These are phyloP conservation scores for Trichophyton benhamiae DNA, from an alignment of 2,329 filamentous ascomycete genomes.

Conservation along the genomic window DNA sequence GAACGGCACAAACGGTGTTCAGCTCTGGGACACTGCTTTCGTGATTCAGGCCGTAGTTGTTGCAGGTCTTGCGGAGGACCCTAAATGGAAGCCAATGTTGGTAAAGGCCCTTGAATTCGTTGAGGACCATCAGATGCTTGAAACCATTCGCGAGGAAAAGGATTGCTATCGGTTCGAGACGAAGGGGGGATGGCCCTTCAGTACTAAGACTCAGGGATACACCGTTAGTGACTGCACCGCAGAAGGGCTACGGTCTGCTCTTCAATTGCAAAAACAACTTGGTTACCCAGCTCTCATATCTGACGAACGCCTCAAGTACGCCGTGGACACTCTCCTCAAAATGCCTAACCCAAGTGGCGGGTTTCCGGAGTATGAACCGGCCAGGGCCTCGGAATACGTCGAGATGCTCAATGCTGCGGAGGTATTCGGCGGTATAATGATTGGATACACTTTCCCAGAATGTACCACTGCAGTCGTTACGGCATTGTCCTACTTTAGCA, in stretches of 20 bases:
- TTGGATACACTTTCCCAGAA: slow-evolving; percentile 96
- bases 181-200: slow-evolving; percentile 94
- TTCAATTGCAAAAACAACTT: slow-evolving; percentile 68
- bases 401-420: slow-evolving; percentile 90
- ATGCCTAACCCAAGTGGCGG: slow-evolving; percentile 84
- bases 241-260: slow-evolving; percentile 75
- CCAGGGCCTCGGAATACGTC: slow-evolving; percentile 62
- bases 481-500: slow-evolving; percentile 67
- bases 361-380: slow-evolving; percentile 79
- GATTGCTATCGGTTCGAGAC: slow-evolving; percentile 78
- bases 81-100: slow-evolving; percentile 72
- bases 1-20: slow-evolving; percentile 96
- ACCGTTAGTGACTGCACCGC: slow-evolving; percentile 90
- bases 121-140: slow-evolving; percentile 80
- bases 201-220: slow-evolving; percentile 83
- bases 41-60: slow-evolving; percentile 70
- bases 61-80: slow-evolving; percentile 62
- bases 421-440: slow-evolving; percentile 94
- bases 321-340: slow-evolving; percentile 77
- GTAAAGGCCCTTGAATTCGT: slow-evolving; percentile 71
- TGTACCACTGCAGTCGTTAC: slow-evolving; percentile 94
- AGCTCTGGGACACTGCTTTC: slow-evolving; percentile 93
- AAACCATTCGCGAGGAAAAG: slow-evolving; percentile 64
- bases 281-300: slow-evolving; percentile 63
- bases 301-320: slow-evolving; percentile 68